Percentiles rank a stretch among this genome's conserved stretches.
Conservation (phyloP, 2,329 filamentous ascomycete genomes). For the Phialophora chinensis region DNA sequence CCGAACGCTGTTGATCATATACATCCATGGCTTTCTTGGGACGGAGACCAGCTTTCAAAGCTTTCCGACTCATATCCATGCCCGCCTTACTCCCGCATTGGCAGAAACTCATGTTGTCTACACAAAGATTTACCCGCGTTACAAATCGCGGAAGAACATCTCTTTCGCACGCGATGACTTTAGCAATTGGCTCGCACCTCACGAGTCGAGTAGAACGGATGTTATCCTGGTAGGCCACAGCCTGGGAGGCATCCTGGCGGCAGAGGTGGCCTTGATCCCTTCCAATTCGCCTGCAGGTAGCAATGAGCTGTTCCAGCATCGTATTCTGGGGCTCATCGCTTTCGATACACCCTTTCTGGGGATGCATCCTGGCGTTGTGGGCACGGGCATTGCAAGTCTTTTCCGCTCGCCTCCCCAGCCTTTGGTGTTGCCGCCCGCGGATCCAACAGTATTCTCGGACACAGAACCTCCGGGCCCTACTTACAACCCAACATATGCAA, state of each 20-base stretch:
- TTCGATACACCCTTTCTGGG: slow-evolving; percentile 88
- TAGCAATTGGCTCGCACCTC: slow-evolving; percentile 77
- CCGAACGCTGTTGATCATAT: slow-evolving; percentile 73
- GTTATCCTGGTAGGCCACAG: slow-evolving; percentile 85
- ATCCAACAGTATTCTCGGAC: slow-evolving; percentile 27
- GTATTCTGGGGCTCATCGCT: slow-evolving; percentile 78
- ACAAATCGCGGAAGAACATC: slow-evolving; percentile 53
- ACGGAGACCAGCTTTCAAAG: slow-evolving; percentile 85
- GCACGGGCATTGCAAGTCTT: slow-evolving; percentile 79
- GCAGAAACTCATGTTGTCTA: slow-evolving; percentile 78
- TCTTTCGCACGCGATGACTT: slow-evolving; percentile 80
- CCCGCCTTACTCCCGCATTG: slow-evolving; percentile 70
- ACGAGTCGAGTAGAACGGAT: slow-evolving; percentile 76
- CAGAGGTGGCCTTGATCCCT: slow-evolving; percentile 73
- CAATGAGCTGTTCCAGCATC: slow-evolving; percentile 65
- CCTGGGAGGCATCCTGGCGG: slow-evolving; percentile 83
- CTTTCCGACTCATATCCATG: slow-evolving; percentile 87
- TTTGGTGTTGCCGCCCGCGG: slow-evolving; percentile 8
- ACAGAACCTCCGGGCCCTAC: slow-evolving; percentile 56
- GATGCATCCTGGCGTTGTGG: slow-evolving; percentile 84
- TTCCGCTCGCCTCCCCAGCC: slow-evolving; percentile 61
- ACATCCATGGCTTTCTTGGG: slow-evolving; percentile 90
- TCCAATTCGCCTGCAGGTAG: slow-evolving; percentile 36
- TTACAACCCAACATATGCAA: slow-evolving; percentile 76
- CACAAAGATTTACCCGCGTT: slow-evolving; percentile 67